Percentiles rank a stretch among this genome's conserved stretches.
These are phyloP conservation scores for Neoascochyta sp. DNA, from an alignment of 2,329 filamentous ascomycete genomes.

Conservation along the genomic window DNA sequence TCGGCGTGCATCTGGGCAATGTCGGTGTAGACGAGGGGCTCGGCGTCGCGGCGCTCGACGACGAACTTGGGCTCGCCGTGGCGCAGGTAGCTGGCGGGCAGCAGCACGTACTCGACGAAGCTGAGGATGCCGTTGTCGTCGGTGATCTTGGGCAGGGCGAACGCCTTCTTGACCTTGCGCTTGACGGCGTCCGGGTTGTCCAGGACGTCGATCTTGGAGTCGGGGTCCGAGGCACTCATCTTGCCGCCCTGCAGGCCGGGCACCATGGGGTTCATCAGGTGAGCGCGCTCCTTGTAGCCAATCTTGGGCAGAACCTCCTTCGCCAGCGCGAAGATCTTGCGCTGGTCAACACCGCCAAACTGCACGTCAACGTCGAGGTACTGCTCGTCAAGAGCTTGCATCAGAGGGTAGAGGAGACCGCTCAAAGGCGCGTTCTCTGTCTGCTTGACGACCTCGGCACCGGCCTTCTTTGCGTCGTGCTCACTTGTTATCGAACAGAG, in stretches of 20 bases:
- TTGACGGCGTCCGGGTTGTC: conserved; percentile 69
- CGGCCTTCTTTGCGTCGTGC: conserved; percentile 83
- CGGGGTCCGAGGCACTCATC: conserved; percentile 67
- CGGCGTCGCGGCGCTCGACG: conserved; percentile 64
- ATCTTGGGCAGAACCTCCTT: conserved; percentile 81
- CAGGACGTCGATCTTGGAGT: conserved; percentile 91
- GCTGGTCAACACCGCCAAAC: conserved; percentile 74
- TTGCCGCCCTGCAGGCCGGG: conserved; percentile 78
- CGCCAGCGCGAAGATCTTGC: conserved; percentile 84
- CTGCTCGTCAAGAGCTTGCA: conserved; percentile 85
- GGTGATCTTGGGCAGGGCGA: conserved; percentile 68
- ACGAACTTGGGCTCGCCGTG: conserved; percentile 57
- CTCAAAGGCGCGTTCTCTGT: conserved; percentile 69
- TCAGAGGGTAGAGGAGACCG: conserved; percentile 76
- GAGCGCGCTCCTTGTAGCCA: conserved; percentile 71
- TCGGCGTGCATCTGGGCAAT: conserved; percentile 74
- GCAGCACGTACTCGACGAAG: conserved; percentile 81
- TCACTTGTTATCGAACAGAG: conserved; percentile 67
- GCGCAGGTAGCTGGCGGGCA: conserved; percentile 69
- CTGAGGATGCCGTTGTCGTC: conserved; percentile 84
- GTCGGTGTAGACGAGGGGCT: conserved; percentile 74
- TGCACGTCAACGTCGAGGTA: conserved; percentile 83
- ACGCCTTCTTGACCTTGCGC: conserved; percentile 70
- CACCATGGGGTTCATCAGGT: conserved; percentile 84
- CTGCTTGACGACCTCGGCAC: conserved; percentile 93